A percentile compares a stretch with the other conserved stretches of the same genome.
These are phyloP conservation scores for Puccinia coronata DNA, from an alignment of 1,284 basidiomycete species.

Conservation along the genomic window DNA sequence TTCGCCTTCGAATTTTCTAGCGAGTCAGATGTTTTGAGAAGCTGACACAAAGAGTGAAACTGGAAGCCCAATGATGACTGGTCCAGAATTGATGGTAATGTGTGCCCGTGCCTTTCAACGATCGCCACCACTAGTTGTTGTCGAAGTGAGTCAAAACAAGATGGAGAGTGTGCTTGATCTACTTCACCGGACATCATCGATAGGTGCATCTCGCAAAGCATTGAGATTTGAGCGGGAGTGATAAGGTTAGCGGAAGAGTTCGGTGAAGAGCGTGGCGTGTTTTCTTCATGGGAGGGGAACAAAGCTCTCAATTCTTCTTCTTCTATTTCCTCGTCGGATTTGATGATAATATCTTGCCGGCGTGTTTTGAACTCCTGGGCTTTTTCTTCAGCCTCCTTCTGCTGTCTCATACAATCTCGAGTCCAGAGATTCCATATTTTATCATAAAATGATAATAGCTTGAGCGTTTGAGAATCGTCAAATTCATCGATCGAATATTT, in stretches of 20 bases:
- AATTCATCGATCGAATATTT: conserved; percentile 52
- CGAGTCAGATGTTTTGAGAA: conserved; percentile 6
- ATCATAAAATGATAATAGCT: conserved; percentile 64
- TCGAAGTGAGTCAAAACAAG: conserved; percentile 35
- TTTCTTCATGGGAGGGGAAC: conserved; percentile 59
- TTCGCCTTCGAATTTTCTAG: background rate
- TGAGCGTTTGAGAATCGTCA: conserved; percentile 61
- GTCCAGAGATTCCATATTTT: conserved; percentile 78
- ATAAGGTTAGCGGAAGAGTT: conserved; percentile 8
- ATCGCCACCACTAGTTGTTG: conserved; percentile 26
- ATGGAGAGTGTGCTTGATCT: background rate
- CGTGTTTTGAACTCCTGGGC: conserved; percentile 78
- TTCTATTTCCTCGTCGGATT: conserved; percentile 67
- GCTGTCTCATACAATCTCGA: conserved; percentile 72
- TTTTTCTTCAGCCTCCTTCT: conserved; percentile 68
- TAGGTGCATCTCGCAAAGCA: conserved; percentile 40
- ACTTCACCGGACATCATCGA: background rate
- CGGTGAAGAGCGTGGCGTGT: conserved; percentile 50
- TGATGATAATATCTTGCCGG: conserved; percentile 65
- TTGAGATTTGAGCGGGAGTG: background rate
- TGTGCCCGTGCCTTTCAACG: conserved; percentile 26
- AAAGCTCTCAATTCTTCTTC: conserved; percentile 55
- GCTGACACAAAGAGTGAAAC: conserved; percentile 12
- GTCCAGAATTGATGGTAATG: conserved; percentile 24
- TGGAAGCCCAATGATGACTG: conserved; percentile 35